Conservation (phyloP, 768 basidiomycete species). For the Daedaleopsis nitida region DNA sequence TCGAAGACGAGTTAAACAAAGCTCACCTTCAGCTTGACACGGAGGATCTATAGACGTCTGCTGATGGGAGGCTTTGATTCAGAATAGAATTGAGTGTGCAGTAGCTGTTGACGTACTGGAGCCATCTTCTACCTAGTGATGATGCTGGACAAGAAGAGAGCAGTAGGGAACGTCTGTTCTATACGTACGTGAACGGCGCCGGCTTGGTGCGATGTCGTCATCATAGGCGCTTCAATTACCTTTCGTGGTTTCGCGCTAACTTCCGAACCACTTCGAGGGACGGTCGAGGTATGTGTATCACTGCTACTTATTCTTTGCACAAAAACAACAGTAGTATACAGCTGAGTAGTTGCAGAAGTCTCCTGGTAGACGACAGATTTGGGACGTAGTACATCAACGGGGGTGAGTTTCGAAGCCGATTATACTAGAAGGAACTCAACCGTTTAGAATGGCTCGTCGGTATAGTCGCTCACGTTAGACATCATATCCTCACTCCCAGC, state of each 20-base stretch:
- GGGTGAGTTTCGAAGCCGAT: too few relatives aligned
- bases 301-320: too few relatives aligned
- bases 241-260: too few relatives aligned
- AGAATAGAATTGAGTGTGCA: not conserved
- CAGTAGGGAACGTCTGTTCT: too few relatives aligned
- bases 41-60: slow-evolving; percentile 15
- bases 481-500: not conserved
- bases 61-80: not conserved
- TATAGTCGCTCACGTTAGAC: not conserved
- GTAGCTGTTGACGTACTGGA: not conserved
- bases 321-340: not conserved
- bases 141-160: not conserved
- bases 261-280: too few relatives aligned
- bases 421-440: too few relatives aligned
- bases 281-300: too few relatives aligned
- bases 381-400: too few relatives aligned
- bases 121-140: not conserved
- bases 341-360: too few relatives aligned
- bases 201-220: not conserved
- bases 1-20: not conserved
- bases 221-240: not conserved
- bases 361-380: too few relatives aligned
- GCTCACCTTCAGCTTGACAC: slow-evolving; percentile 30
- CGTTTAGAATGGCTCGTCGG: not conserved
- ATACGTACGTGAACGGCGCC: too few relatives aligned